These are phyloP conservation scores for Aspergillus melleus DNA, from an alignment of 2,329 filamentous ascomycete genomes.

Conservation along the genomic window DNA sequence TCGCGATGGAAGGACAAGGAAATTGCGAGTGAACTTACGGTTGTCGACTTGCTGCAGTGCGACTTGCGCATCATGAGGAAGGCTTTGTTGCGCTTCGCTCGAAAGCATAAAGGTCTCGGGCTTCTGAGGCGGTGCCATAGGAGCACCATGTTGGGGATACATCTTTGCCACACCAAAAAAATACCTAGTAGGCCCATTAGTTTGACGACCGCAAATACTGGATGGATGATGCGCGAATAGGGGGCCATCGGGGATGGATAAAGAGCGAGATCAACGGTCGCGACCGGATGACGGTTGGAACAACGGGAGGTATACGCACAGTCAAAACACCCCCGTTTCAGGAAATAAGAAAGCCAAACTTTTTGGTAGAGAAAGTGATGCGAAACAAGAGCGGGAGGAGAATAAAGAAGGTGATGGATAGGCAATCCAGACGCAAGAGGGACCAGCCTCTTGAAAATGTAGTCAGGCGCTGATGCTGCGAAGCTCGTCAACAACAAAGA, in stretches of 20 bases:
- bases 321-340: constrained; percentile 16
- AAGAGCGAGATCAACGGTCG: not conserved
- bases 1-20: not conserved
- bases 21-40: constrained; percentile 57
- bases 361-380: constrained; percentile 5
- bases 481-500: constrained; percentile 23
- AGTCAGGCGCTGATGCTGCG: constrained; percentile 24
- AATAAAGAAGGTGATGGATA: constrained; percentile 16
- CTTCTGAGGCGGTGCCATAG: constrained; percentile 91
- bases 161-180: constrained; percentile 47
- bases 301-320: constrained; percentile 11
- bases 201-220: constrained; percentile 19
- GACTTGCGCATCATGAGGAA: constrained; percentile 95
- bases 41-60: constrained; percentile 98
- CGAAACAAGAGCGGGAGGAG: constrained; percentile 13
- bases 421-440: constrained; percentile 32
- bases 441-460: constrained; percentile 35
- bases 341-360: constrained; percentile 13
- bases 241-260: not conserved
- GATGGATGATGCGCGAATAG: constrained; percentile 18
- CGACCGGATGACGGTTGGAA: not conserved
- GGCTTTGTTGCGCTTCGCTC: constrained; percentile 91
- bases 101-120: constrained; percentile 99
- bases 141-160: constrained; percentile 76
- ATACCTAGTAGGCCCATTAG: constrained; percentile 20